Evolutionary conservation across 23 red algal species (phyloP).

Genomic region (Cyanidium caldarium): DNA sequence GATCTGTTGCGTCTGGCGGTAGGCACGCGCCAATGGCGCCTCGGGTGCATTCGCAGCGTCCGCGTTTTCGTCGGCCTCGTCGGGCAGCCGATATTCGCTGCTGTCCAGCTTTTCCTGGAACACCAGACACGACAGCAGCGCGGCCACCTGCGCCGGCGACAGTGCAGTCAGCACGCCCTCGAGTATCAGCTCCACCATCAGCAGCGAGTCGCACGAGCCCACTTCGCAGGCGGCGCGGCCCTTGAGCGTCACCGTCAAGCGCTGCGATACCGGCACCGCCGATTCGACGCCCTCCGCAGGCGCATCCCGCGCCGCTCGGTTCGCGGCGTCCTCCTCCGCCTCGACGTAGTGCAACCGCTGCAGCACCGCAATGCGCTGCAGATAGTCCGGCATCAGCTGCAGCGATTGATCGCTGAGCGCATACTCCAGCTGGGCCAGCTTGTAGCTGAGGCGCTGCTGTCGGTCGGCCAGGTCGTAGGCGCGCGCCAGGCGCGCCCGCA

Average conservation of each 20-base stretch:
- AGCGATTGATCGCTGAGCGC: conserved; percentile 61
- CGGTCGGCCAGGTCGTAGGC: not conserved
- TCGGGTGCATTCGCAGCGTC: not conserved
- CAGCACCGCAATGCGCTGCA: conserved; percentile 52
- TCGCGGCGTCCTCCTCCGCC: not conserved
- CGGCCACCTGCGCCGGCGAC: conserved; percentile 34
- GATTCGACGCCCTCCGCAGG: not conserved
- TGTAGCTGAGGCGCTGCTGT: conserved; percentile 10
- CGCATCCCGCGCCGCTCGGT: not conserved
- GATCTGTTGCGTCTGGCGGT: conserved; percentile 3
- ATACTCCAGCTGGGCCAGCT: conserved; percentile 35
- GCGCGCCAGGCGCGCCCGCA: not conserved
- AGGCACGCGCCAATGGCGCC: conserved; percentile 6
- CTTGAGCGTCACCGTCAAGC: conserved; percentile 68
- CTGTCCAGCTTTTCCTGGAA: conserved; percentile 49
- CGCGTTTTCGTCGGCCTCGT: not conserved
- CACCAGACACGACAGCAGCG: conserved; percentile 56
- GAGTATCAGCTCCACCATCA: conserved; percentile 63
- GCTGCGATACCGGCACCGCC: not conserved
- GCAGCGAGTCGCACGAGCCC: conserved; percentile 73
- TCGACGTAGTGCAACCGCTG: conserved; percentile 53
- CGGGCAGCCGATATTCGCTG: conserved; percentile 5
- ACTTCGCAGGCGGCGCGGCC: conserved; percentile 95
- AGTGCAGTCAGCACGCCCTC: conserved; percentile 65
- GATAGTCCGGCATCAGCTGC: conserved; percentile 79